These are phyloP conservation scores for Phytophthora chlamydospora DNA, from an alignment of 352 stramenopile genomes.

Conservation along the genomic window DNA sequence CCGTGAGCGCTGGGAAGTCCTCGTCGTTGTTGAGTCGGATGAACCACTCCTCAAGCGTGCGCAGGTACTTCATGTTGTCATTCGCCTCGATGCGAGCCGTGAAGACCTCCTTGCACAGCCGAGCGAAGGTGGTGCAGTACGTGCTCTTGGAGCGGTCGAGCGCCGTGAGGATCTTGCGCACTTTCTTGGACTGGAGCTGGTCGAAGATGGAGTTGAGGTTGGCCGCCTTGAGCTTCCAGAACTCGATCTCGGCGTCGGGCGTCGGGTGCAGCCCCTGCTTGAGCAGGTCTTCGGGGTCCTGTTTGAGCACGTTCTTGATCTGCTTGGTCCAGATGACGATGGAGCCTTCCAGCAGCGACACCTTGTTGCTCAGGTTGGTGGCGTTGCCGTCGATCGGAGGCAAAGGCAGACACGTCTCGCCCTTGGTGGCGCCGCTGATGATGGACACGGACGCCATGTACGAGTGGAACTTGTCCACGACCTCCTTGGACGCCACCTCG, in stretches of 20 bases:
- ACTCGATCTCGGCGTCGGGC: constrained; percentile 97
- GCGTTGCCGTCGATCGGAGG: constrained; percentile 90
- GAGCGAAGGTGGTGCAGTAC: constrained; percentile 96
- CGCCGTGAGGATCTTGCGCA: constrained; percentile 94
- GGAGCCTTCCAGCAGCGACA: constrained; percentile 96
- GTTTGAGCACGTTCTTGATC: constrained; percentile 98
- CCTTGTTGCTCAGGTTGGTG: constrained; percentile 89
- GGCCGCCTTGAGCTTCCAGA: constrained; percentile 97
- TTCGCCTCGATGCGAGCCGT: constrained; percentile 96
- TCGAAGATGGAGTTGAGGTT: constrained; percentile 97
- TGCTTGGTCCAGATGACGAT: constrained; percentile 99
- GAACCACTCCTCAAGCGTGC: constrained; percentile 97
- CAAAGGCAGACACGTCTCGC: constrained; percentile 96
- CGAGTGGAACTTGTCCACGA: constrained; percentile 97
- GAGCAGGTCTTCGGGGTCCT: constrained; percentile 96
- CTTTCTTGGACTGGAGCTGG: constrained; percentile 93
- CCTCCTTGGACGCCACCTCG: constrained; percentile 96
- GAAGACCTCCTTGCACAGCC: constrained; percentile 98
- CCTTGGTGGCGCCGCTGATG: constrained; percentile 96
- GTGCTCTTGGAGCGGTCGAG: constrained; percentile 96
- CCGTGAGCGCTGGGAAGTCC: constrained; percentile 92
- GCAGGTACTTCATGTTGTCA: constrained; percentile 98
- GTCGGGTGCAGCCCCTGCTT: constrained; percentile 97
- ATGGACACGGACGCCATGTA: constrained; percentile 97
- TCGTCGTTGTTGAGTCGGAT: constrained; percentile 95